A percentile compares a stretch with the other conserved stretches of the same genome.
These are phyloP conservation scores for Craterostigma plantagineum DNA, from an alignment of 257 asterid genomes.

Conservation along the genomic window DNA sequence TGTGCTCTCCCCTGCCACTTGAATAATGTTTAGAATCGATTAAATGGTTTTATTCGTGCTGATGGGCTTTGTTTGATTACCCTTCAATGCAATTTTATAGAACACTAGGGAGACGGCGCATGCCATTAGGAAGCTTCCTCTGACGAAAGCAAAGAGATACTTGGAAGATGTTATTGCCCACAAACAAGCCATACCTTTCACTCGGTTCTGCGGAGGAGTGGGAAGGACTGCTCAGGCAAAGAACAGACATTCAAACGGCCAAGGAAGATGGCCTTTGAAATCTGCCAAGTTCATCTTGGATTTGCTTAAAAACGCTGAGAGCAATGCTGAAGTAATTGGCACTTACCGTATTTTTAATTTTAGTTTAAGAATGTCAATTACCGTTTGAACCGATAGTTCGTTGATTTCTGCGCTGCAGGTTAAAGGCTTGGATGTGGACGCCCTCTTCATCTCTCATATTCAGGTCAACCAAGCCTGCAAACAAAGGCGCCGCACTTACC, in stretches of 20 bases:
- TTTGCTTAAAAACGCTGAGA: constrained; percentile 58
- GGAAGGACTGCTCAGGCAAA: constrained; percentile 69
- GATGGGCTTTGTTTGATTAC: background rate
- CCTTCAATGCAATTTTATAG: constrained; percentile 8
- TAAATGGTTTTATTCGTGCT: background rate
- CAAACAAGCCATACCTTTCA: constrained; percentile 61
- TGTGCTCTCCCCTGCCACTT: background rate
- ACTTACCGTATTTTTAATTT: too few species aligned
- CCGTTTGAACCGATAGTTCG: background rate
- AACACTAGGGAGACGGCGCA: constrained; percentile 66
- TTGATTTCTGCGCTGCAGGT: constrained; percentile 28
- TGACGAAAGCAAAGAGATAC: constrained; percentile 44
- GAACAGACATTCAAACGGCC: constrained; percentile 59
- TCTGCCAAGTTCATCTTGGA: constrained; percentile 54
- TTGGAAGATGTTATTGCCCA: constrained; percentile 54
- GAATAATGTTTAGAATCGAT: too few species aligned
- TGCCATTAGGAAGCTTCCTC: constrained; percentile 41
- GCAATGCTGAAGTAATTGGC: constrained; percentile 47
- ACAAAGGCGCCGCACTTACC: constrained; percentile 79
- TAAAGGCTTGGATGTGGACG: constrained; percentile 83
- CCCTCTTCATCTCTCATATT: constrained; percentile 74
- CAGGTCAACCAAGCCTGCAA: constrained; percentile 86
- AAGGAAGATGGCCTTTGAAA: constrained; percentile 69
- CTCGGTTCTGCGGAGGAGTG: constrained; percentile 61
- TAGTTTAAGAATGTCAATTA: background rate